phyloP scores from a whole-genome alignment of 225 moss, liverwort and hornwort genomes.

The Marchantia polymorpha region DNA sequence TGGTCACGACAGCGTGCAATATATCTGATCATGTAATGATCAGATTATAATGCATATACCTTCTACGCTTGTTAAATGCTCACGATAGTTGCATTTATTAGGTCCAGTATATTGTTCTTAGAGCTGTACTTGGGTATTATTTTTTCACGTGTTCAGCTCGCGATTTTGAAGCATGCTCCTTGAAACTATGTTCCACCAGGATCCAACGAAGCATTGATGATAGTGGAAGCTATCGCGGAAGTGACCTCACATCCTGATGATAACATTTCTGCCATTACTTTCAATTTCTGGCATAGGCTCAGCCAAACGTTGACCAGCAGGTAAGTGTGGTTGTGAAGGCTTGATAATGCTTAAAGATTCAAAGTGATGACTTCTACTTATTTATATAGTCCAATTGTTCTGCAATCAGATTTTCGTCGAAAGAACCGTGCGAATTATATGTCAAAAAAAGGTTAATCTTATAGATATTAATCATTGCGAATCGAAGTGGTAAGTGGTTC shows the following conservation, averaged over 20 bases:
- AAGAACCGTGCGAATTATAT: not conserved
- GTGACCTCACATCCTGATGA: conserved; percentile 91
- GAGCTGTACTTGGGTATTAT: not conserved
- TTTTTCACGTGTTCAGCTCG: not conserved
- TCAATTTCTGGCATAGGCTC: conserved; percentile 81
- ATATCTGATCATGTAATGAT: too few species aligned
- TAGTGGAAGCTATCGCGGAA: conserved; percentile 89
- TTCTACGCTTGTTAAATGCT: not conserved
- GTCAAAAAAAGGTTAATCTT: not conserved
- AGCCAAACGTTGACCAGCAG: conserved; percentile 63
- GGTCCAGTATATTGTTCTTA: not conserved
- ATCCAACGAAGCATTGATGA: conserved; percentile 73
- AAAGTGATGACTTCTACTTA: not conserved
- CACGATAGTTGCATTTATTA: not conserved
- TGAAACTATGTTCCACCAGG: conserved; percentile 28
- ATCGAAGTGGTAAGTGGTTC: not conserved
- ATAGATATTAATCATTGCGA: not conserved
- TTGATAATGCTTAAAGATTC: too few species aligned
- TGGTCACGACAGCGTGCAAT: too few species aligned
- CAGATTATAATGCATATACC: not conserved
- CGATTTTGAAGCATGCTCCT: not conserved
- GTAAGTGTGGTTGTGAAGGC: conserved; percentile 4
- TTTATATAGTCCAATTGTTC: not conserved
- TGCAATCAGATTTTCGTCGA: not conserved
- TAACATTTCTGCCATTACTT: conserved; percentile 75